Conservation (phyloP, 1,284 basidiomycete species). For the Trichosporon sp. region DNA sequence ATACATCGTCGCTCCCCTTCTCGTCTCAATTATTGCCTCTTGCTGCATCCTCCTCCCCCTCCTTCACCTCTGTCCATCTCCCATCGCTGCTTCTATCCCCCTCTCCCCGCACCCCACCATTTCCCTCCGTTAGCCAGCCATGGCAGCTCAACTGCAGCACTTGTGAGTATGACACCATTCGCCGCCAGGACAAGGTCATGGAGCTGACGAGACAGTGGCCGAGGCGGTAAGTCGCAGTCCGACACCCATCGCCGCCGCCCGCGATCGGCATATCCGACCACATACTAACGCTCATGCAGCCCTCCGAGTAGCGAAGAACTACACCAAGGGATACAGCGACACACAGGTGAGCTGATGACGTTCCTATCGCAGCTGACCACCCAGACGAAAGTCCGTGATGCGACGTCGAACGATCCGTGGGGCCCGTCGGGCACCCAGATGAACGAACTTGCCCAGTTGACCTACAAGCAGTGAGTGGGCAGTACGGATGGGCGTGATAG, state of each 20-base stretch:
- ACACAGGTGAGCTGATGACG: conserved; percentile 41
- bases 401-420: conserved; percentile 99
- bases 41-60: not conserved
- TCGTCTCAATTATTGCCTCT: not conserved
- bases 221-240: conserved; percentile 35
- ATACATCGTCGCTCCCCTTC: not conserved
- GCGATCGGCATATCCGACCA: not conserved
- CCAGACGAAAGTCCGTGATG: conserved; percentile 92
- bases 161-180: conserved; percentile 34
- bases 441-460: conserved; percentile 97
- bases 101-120: not conserved
- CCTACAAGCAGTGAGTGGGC: conserved; percentile 84
- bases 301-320: conserved; percentile 84
- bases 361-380: not conserved
- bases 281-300: conserved; percentile 46
- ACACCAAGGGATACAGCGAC: conserved; percentile 90
- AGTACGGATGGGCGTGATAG: not conserved
- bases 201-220: conserved; percentile 37
- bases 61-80: not conserved
- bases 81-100: not conserved
- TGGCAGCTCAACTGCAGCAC: conserved; percentile 40
- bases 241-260: not conserved
- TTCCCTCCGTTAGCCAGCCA: conserved; percentile 12
- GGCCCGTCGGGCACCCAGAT: conserved; percentile 97
- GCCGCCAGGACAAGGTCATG: not conserved